These are phyloP conservation scores for Ophiocordyceps camponoti-saundersi DNA, from an alignment of 2,329 filamentous ascomycete species.

Conservation along the genomic window DNA sequence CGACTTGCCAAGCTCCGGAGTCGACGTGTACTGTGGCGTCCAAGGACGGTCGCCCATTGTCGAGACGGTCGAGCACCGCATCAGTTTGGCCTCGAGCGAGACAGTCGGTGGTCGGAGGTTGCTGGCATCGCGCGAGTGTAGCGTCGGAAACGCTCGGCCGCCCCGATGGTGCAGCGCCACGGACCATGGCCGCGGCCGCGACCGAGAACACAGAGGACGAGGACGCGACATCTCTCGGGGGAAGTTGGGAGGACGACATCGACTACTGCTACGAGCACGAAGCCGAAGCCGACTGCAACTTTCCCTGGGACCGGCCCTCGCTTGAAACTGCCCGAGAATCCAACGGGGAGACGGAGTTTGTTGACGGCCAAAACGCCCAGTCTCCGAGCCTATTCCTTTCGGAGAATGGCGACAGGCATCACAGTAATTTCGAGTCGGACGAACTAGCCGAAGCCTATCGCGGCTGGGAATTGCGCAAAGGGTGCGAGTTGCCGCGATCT, in stretches of 20 bases:
- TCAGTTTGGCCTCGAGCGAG: constrained; percentile 34
- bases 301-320: constrained; percentile 45
- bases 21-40: neutral
- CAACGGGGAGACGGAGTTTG: no score
- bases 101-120: constrained; percentile 24
- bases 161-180: constrained; percentile 19
- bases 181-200: constrained; percentile 7
- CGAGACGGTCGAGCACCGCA: no score
- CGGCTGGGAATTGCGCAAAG: neutral
- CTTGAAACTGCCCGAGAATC: constrained; percentile 20
- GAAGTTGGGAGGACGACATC: constrained; percentile 52
- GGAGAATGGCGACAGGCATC: no score
- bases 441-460: neutral
- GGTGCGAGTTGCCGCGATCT: constrained; percentile 19
- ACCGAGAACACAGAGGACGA: neutral
- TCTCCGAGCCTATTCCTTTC: constrained; percentile 48
- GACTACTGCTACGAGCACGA: constrained; percentile 57
- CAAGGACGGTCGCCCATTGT: no score
- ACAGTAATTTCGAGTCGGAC: constrained; percentile 35
- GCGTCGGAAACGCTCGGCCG: constrained; percentile 35
- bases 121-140: constrained; percentile 16
- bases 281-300: constrained; percentile 48
- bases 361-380: constrained; percentile 12
- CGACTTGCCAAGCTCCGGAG: neutral
- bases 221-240: constrained; percentile 16